Percentiles rank a stretch among this genome's conserved stretches.
These are phyloP conservation scores for Blastobotrys elegans DNA, from an alignment of 1,139 yeast genomes.

Conservation along the genomic window DNA sequence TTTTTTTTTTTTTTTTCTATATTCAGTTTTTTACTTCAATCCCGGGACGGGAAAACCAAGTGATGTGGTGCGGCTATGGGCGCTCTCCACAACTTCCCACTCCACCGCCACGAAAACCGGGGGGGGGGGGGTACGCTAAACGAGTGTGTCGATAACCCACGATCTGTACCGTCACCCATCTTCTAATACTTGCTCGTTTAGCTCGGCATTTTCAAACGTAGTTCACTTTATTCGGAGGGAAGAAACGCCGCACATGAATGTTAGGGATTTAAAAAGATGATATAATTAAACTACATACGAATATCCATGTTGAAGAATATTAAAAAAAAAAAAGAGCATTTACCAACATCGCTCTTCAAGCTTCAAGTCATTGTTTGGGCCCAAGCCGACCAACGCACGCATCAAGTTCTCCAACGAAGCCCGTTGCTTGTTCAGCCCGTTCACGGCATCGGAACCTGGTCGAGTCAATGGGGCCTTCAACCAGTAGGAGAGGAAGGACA, in stretches of 20 bases:
- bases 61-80: too few species aligned
- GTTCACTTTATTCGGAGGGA: too few species aligned
- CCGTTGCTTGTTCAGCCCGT: conserved; percentile 93
- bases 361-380: conserved; percentile 85
- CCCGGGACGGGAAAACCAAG: too few species aligned
- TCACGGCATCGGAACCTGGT: conserved; percentile 85
- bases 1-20: too few species aligned
- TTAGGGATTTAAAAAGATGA: background rate
- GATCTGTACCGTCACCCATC: too few species aligned
- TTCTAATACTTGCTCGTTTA: too few species aligned
- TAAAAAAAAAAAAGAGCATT: conserved; percentile 7
- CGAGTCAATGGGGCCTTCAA: conserved; percentile 92
- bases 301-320: background rate
- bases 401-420: conserved; percentile 86
- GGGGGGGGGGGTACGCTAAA: too few species aligned
- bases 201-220: too few species aligned
- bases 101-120: too few species aligned
- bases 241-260: background rate
- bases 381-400: conserved; percentile 85
- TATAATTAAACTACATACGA: background rate
- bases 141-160: too few species aligned
- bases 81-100: too few species aligned
- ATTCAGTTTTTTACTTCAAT: too few species aligned
- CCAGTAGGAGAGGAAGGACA: conserved; percentile 91
- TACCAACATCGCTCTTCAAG: conserved; percentile 79